Base-by-base conservation (phyloP, 164 flowering plant genomes). In the Kalanchoe fedtschenkoi region DNA sequence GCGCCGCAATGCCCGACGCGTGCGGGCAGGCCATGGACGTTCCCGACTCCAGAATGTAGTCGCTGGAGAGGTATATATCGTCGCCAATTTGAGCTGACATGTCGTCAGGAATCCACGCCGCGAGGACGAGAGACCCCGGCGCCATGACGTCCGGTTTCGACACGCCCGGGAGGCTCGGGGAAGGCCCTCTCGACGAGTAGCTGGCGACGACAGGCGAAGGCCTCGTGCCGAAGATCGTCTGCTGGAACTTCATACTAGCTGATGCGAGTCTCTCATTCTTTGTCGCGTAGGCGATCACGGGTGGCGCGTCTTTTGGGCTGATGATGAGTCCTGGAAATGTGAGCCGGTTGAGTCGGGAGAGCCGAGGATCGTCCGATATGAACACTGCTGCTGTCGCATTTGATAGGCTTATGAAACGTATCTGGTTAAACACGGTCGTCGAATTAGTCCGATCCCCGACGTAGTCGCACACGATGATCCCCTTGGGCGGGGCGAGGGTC, bases 191-290 rank as follows among this genome's bases (percentile, higher is more conserved):
- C 15, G 69, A 70, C 24, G 66, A 66, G 61, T 65, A 70, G 35
- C 66, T 57, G 60, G 32, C 63, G 0, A 70, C 62, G 26, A 17
- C 19, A 43, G 73, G 74, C 8, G 70, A 66, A 8, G 43, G 43
- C 43, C 15, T 39, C 15, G 43, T 39, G 8, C 43, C 43, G 15
- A 8, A 39, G 43, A 8, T 39, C 15, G 43, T 39, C 15, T 39
- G 10, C 43, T 39, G 43, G 43, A 39, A 39, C 15, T 39, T 39
- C 43, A 39, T 8, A 39, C 43, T 39, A 15, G 43, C 43, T 8
- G 15, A 39, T 39, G 43, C 82, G 1, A 80, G 51, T 59, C 72
- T 80, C 22, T 82, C 87, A 55, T n/a, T n/a, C n/a, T 39, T 69
- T 14, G 77, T 70, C 13, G 74, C 69, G 8, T 22, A 28, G 0